Evolutionary conservation across 805 yeast genomes (phyloP), one percentile per base, ranked within the genome.

Genomic region (Sugiyamaella boreocaroliniensis): DNA sequence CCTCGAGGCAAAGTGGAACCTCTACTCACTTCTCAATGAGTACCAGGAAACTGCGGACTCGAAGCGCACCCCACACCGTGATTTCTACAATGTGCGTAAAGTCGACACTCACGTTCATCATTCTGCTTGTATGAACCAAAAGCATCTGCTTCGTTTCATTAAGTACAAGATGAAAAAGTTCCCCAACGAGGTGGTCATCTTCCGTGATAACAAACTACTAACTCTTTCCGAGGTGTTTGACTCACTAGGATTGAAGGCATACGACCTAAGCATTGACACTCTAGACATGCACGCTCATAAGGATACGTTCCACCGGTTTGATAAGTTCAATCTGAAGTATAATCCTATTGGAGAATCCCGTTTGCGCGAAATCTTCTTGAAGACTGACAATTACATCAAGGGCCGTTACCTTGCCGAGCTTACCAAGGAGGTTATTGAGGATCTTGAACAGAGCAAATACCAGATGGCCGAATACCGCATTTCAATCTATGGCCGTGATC

Each of bases 221-320:
- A 86, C 97, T 0, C 76, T 93, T 59, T 79, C 76, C n/a, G 85
- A 92, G 67, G 99, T 93, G 47, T 93, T 93, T 71, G 79, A 89
- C 64, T 89, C 98, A 40, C 77, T 93, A 68, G 83, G 88, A 52
- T 77, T 93, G 55, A 85, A 96, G 0, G 98, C 97, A 1, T 93
- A 95, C 66, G 99, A 93, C 66, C 75, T 93, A 54, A 86, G 95
- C 53, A 93, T 93, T 63, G 99, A 93, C 64, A 95, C 99, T 1
- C 77, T 93, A 60, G 99, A 93, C 70, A 93, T 93, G 99, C 99
- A 93, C 70, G 99, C 99, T 4, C 99, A 93, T 69, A 86, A 90
- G 58, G 99, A 93, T 64, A 86, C 98, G 0, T 93, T 93, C 78
- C 99, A 93, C 70, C 79, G 99, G 63, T 93, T 93, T 66, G 99